phyloP scores from a whole-genome alignment of 78 protist species.

The Dictyostelium capitatum region DNA sequence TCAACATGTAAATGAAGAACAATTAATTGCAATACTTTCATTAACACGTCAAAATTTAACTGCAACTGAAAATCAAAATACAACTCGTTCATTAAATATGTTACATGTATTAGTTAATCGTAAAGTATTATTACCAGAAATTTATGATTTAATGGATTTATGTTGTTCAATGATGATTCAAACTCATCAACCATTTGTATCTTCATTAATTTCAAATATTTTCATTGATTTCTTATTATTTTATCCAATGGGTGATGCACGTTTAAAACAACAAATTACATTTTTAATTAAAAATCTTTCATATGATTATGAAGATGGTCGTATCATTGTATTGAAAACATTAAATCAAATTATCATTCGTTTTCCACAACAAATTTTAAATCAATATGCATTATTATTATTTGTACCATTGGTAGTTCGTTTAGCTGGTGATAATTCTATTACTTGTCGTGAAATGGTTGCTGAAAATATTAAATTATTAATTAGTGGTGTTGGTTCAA shows the following conservation, averaged over 20 bases:
- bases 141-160: constrained; percentile 56
- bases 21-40: constrained; percentile 23
- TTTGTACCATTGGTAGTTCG: constrained; percentile 50
- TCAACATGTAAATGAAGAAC: constrained; percentile 19
- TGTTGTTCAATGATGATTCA: constrained; percentile 51
- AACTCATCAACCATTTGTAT: neutral
- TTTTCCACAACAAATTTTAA: constrained; percentile 64
- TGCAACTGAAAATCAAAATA: neutral
- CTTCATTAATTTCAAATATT: neutral
- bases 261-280: constrained; percentile 59
- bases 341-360: neutral
- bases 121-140: constrained; percentile 15
- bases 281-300: constrained; percentile 61
- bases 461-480: neutral
- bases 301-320: constrained; percentile 62
- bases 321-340: constrained; percentile 37
- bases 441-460: constrained; percentile 25
- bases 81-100: neutral
- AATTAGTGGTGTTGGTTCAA: neutral
- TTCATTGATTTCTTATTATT: constrained; percentile 44
- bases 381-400: constrained; percentile 16
- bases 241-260: constrained; percentile 80
- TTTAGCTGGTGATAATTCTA: constrained; percentile 27
- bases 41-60: constrained; percentile 32
- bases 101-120: constrained; percentile 20